Evolutionary conservation across 495 filamentous ascomycete species (phyloP).

Genomic region (Cercophora samala): DNA sequence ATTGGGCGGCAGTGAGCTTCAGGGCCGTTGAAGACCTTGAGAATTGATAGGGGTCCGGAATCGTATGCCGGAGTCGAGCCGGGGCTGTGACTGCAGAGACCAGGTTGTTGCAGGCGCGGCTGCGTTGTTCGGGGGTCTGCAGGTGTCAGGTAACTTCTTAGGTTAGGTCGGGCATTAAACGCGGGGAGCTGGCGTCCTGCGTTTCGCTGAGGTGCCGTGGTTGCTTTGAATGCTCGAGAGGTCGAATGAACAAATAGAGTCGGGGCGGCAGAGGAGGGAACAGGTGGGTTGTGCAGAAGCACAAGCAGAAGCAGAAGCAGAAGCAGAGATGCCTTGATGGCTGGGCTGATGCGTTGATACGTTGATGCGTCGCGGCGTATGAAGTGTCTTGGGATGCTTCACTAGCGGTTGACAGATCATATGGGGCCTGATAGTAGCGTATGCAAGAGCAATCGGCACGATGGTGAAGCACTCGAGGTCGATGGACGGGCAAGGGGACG

Average conservation of each 20-base stretch:
- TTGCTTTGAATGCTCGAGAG: background rate
- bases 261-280: constrained; percentile 11
- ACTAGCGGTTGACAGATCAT: background rate
- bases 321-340: constrained; percentile 1
- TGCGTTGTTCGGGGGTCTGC: constrained; percentile 12
- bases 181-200: constrained; percentile 29
- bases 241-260: constrained; percentile 18
- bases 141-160: constrained; percentile 16
- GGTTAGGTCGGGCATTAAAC: constrained; percentile 42
- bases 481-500: background rate
- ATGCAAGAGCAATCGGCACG: too few relatives aligned
- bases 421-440: background rate
- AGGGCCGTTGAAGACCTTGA: constrained; percentile 20
- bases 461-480: background rate
- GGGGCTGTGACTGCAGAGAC: constrained; percentile 16
- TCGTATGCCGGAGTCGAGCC: constrained; percentile 24
- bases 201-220: constrained; percentile 14
- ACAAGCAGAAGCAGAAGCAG: background rate
- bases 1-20: constrained; percentile 21
- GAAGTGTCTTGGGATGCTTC: constrained; percentile 10
- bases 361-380: constrained; percentile 2
- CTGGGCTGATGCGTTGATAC: constrained; percentile 2
- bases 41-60: constrained; percentile 20
- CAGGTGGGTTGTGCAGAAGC: constrained; percentile 1
- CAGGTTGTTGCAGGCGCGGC: constrained; percentile 8